phyloP scores from a whole-genome alignment of 2,329 filamentous ascomycete genomes.

The Leptographium flavum region DNA sequence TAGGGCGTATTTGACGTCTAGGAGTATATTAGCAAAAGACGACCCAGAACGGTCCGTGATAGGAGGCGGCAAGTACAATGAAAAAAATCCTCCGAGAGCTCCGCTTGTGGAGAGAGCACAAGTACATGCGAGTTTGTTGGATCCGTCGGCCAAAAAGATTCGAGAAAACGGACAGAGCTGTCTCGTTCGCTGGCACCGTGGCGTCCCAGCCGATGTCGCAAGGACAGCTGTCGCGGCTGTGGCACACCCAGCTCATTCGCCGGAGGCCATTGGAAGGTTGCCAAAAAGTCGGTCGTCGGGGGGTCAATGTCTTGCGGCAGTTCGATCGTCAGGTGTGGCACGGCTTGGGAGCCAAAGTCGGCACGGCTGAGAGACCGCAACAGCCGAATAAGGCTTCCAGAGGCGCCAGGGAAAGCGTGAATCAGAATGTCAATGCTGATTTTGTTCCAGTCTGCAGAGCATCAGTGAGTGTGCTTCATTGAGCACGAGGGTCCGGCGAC shows the following conservation, averaged over 20 bases:
- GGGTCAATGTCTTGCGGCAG: slow-evolving; percentile 58
- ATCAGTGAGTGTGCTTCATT: slow-evolving; percentile 7
- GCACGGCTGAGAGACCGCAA: slow-evolving; percentile 61
- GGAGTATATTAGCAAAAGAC: background rate
- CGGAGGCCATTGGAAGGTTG: slow-evolving; percentile 55
- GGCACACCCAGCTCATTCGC: slow-evolving; percentile 20
- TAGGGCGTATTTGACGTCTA: slow-evolving; percentile 60
- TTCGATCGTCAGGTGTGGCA: slow-evolving; percentile 72
- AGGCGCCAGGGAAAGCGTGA: slow-evolving; percentile 55
- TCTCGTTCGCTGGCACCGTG: slow-evolving; percentile 50
- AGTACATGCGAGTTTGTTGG: slow-evolving; percentile 58
- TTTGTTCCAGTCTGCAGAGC: slow-evolving; percentile 55
- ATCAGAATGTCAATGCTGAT: slow-evolving; percentile 71
- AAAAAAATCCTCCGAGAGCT: slow-evolving; percentile 69
- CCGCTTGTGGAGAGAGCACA: slow-evolving; percentile 67
- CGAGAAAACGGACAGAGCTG: slow-evolving; percentile 60
- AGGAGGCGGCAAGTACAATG: slow-evolving; percentile 39
- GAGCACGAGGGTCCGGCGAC: slow-evolving; percentile 1
- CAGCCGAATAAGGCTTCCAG: slow-evolving; percentile 62
- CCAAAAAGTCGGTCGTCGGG: slow-evolving; percentile 47
- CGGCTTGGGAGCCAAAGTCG: slow-evolving; percentile 56
- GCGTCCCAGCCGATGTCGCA: slow-evolving; percentile 59
- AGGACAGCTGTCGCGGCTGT: slow-evolving; percentile 41
- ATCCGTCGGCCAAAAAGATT: slow-evolving; percentile 72
- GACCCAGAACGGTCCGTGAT: background rate